These are phyloP conservation scores for Agaricus sinodeliciosus DNA, from an alignment of 768 basidiomycete species.

Conservation along the genomic window DNA sequence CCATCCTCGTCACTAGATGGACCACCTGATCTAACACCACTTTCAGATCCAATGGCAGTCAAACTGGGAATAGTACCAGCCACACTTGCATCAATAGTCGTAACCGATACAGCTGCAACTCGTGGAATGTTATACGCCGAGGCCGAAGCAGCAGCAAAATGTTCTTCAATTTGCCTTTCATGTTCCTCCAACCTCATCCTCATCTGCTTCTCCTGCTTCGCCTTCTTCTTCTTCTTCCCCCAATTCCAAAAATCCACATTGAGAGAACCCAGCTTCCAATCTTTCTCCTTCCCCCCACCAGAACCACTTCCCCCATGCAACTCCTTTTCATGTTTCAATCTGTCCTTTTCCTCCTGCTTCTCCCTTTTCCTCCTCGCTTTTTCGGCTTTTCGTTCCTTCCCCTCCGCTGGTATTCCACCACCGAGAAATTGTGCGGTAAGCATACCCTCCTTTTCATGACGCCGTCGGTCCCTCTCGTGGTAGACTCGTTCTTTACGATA, in stretches of 20 bases:
- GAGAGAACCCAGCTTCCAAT: conserved; percentile 2
- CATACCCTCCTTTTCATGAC: not conserved
- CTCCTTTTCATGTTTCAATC: conserved; percentile 5
- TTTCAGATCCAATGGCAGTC: not conserved
- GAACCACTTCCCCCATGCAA: conserved; percentile 13
- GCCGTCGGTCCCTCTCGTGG: not conserved
- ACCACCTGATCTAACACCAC: not conserved
- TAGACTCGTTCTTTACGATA: not conserved
- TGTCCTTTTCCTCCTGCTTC: conserved; percentile 23
- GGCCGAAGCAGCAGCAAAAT: not conserved
- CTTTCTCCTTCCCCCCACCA: conserved; percentile 10
- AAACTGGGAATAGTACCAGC: not conserved
- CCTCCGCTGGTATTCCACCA: not conserved
- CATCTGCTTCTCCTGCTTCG: not conserved
- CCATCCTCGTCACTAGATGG: conserved; percentile 4
- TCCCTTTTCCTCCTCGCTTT: conserved; percentile 20
- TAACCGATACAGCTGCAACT: not conserved
- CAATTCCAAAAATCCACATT: conserved; percentile 7
- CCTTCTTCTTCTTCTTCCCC: conserved; percentile 9
- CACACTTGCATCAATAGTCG: not conserved
- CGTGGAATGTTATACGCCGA: not conserved
- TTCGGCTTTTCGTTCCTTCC: conserved; percentile 13
- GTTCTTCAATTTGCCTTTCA: not conserved
- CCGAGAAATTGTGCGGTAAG: conserved; percentile 1
- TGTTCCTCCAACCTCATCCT: not conserved